Base-by-base conservation (phyloP, 78 protist genomes). In the Cavenderia fasciculata region DNA sequence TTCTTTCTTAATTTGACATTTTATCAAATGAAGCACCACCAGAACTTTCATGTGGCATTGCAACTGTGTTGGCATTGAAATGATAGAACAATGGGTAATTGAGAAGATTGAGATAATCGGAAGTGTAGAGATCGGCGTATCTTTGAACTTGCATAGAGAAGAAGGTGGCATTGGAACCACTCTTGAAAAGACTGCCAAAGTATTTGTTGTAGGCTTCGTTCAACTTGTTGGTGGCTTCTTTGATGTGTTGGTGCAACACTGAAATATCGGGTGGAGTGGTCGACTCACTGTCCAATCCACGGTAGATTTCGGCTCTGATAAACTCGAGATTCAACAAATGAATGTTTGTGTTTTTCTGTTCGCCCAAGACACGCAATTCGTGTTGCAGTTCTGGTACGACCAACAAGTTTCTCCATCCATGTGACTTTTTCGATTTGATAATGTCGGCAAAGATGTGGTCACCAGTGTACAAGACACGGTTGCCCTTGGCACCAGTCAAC, bases 371-470 rank as follows among this genome's bases (percentile, higher is more conserved):
- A 44, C 69, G 21, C 14, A 92, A 51, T 71, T 92, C 93, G 34
- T 73, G 79, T 44, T 66, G 72, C 7, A 92, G 40, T n/a, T 92
- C 95, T 59, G 93, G 95, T 33, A 92, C 87, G 8, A 92, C 87
- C 27, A 92, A 52, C 2, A 92, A 59, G 54, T 88, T 92, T 62
- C 95, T 71, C 95, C 95, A 92, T 1, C 89, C 95, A 29, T 85
- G 93, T 16, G 72, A 52, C 61, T 93, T 85, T 52, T 93, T 93
- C 16, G 92, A 78, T 57, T 93, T 93, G 66, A 93, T 76, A 47
- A 93, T 86, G 57, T 93, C 95, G 1, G 93, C 95, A 70, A 76
- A 93, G 56, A 93, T 93, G 47, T 93, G 95, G 65, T 93, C 95
- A 14, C 95, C 95, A 49, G 78, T 43, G 66, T 93, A 93, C 4